Conservation (phyloP, 2,329 filamentous ascomycete genomes). For the Botryotinia globosa region DNA sequence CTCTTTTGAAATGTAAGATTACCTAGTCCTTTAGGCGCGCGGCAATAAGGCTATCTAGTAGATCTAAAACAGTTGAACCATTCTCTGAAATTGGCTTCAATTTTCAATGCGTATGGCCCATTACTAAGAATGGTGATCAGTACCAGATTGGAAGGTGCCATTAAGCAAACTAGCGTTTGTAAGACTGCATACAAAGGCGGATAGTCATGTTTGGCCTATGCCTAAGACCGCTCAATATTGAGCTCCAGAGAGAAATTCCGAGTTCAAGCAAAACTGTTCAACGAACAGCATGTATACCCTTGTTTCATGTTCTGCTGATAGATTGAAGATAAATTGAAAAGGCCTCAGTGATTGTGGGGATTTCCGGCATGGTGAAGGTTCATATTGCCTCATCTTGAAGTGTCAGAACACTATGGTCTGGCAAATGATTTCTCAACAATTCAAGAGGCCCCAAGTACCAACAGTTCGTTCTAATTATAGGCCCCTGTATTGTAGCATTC, state of each 20-base stretch:
- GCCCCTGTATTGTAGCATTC: not conserved
- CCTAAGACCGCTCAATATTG: not conserved
- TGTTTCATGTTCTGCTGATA: not conserved
- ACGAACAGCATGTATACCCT: not conserved
- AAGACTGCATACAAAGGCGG: not conserved
- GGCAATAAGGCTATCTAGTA: not conserved
- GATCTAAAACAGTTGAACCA: not conserved
- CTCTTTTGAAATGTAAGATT: not conserved
- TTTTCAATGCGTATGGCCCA: not conserved
- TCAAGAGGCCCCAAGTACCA: not conserved
- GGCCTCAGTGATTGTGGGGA: not conserved
- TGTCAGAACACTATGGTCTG: not conserved
- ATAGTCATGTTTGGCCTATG: not conserved
- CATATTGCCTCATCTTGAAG: not conserved
- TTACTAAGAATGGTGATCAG: not conserved
- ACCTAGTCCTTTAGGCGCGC: not conserved
- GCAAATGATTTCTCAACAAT: not conserved
- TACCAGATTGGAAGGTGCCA: not conserved
- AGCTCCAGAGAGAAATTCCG: not conserved
- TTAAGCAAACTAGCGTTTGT: not conserved
- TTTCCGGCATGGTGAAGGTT: not conserved
- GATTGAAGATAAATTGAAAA: not conserved
- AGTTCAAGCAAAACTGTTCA: accelerated
- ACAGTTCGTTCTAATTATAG: not conserved
- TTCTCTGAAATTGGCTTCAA: not conserved